Percentiles rank a stretch among this genome's conserved stretches.
phyloP scores from a whole-genome alignment of 306 rosid species.

The Clitoria ternatea region DNA sequence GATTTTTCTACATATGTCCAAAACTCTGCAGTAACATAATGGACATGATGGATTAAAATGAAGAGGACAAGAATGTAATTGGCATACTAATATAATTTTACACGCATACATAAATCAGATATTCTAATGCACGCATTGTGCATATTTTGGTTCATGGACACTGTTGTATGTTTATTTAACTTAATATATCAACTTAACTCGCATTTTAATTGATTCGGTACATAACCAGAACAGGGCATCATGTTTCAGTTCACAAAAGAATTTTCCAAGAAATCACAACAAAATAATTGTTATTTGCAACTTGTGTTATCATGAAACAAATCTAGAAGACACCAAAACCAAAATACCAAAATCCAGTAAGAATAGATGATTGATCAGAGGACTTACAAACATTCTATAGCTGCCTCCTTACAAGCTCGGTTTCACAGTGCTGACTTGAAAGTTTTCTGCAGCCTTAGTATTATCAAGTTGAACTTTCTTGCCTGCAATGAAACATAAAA shows the following conservation, averaged over 20 bases:
- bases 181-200: background rate
- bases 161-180: background rate
- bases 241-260: background rate
- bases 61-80: background rate
- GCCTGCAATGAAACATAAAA: too few species aligned
- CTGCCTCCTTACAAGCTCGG: too few species aligned
- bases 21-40: constrained; percentile 64
- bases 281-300: background rate
- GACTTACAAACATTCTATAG: too few species aligned
- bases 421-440: too few species aligned
- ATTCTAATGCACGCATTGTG: background rate
- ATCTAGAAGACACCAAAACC: background rate
- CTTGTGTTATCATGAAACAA: background rate
- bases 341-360: background rate
- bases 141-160: background rate
- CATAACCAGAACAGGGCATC: background rate
- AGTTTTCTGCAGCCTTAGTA: too few species aligned
- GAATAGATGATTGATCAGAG: background rate
- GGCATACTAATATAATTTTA: background rate
- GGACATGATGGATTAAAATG: background rate
- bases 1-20: constrained; percentile 95
- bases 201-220: background rate
- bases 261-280: background rate
- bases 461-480: too few species aligned
- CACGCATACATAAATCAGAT: background rate